These are phyloP conservation scores for Smallanthus sonchifolius DNA, from an alignment of 129 eudicot species.

Conservation along the genomic window DNA sequence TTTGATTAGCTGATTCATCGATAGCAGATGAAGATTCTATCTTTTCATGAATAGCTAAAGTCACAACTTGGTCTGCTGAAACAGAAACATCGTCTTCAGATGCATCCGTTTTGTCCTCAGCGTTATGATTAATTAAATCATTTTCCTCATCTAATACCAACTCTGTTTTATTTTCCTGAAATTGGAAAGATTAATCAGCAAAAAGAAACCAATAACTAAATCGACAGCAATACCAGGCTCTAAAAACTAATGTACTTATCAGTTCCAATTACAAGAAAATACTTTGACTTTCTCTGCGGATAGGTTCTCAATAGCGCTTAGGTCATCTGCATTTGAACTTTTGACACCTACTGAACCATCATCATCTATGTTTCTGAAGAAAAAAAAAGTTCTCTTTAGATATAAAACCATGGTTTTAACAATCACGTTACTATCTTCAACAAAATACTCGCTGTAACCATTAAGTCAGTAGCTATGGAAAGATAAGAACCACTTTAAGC, in stretches of 20 bases:
- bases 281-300: constrained; percentile 52
- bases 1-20: constrained; percentile 25
- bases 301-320: constrained; percentile 34
- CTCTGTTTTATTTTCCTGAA: constrained; percentile 56
- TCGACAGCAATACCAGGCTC: constrained; percentile 10
- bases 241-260: neutral
- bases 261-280: constrained; percentile 16
- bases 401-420: constrained; percentile 4
- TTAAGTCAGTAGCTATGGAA: neutral
- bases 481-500: neutral
- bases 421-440: neutral
- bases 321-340: constrained; percentile 46
- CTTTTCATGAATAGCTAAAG: constrained; percentile 67
- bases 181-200: neutral
- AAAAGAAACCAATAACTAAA: neutral
- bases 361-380: constrained; percentile 69
- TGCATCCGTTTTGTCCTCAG: constrained; percentile 46
- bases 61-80: constrained; percentile 60
- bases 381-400: constrained; percentile 10
- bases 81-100: constrained; percentile 38
- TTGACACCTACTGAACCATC: constrained; percentile 49
- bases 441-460: neutral
- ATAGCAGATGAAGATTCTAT: constrained; percentile 31
- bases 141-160: constrained; percentile 41
- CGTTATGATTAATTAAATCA: constrained; percentile 15